These are phyloP conservation scores for Venturia carpophila DNA, from an alignment of 2,329 filamentous ascomycete genomes.

Conservation along the genomic window DNA sequence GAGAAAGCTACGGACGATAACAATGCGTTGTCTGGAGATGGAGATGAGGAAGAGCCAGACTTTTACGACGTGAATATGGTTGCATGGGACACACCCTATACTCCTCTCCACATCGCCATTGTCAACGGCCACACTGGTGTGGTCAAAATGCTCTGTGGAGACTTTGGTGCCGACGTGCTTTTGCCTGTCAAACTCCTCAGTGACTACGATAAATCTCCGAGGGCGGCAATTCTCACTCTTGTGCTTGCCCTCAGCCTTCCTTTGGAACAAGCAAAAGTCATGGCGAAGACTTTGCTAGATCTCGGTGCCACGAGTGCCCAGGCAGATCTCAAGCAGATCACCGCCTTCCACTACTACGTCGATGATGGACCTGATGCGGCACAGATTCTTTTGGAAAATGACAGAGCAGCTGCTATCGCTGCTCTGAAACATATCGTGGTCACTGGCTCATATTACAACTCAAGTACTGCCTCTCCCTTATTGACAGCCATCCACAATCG, in stretches of 20 bases:
- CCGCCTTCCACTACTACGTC: conserved; percentile 59
- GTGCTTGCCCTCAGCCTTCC: conserved; percentile 60
- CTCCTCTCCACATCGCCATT: conserved; percentile 73
- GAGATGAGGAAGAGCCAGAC: conserved; percentile 61
- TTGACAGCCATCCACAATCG: conserved; percentile 50
- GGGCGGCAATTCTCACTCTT: conserved; percentile 59
- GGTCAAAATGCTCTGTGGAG: conserved; percentile 57
- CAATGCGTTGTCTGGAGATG: conserved; percentile 44
- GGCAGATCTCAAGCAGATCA: conserved; percentile 57
- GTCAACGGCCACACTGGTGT: conserved; percentile 60
- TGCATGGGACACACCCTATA: conserved; percentile 71
- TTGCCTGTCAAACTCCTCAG: conserved; percentile 62
- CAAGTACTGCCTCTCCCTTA: conserved; percentile 43
- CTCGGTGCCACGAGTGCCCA: conserved; percentile 68
- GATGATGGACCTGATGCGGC: conserved; percentile 43
- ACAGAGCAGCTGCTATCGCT: conserved; percentile 52
- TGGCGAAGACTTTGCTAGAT: conserved; percentile 56
- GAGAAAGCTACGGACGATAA: conserved; percentile 38
- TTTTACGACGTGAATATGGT: conserved; percentile 69
- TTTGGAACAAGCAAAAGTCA: conserved; percentile 53
- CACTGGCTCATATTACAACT: conserved; percentile 28
- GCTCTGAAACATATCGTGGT: conserved; percentile 59
- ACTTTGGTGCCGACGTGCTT: conserved; percentile 70
- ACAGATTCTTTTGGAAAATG: conserved; percentile 41
- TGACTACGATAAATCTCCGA: conserved; percentile 40